Percentiles rank a stretch among this genome's conserved stretches.
Evolutionary conservation across 1,284 basidiomycete genomes (phyloP).

Genomic region (Ceratobasidium sp.): DNA sequence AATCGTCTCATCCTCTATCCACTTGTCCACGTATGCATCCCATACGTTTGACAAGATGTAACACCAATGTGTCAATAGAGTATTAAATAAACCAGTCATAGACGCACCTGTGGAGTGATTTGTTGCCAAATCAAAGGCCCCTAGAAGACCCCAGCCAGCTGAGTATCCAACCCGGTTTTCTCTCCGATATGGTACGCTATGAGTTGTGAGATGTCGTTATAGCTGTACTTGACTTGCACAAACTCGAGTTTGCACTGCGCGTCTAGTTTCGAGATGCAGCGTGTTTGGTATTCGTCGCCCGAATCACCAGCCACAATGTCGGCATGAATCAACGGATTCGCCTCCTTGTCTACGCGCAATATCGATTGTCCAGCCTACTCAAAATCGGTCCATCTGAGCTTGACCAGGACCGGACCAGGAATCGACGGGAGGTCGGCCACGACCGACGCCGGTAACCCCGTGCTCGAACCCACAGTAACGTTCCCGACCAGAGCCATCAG

Average conservation of each 20-base stretch:
- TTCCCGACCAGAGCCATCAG: constrained; percentile 24
- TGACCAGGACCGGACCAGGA: constrained; percentile 17
- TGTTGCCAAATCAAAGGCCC: constrained; percentile 34
- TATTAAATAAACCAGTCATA: background rate
- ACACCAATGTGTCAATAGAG: background rate
- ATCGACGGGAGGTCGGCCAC: background rate
- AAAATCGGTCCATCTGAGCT: constrained; percentile 34
- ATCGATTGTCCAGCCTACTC: background rate
- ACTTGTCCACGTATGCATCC: constrained; percentile 3
- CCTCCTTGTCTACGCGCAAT: background rate
- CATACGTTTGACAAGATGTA: constrained; percentile 8
- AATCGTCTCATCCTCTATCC: background rate
- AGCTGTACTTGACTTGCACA: constrained; percentile 27
- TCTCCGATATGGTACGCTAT: constrained; percentile 7
- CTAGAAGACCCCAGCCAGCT: constrained; percentile 19
- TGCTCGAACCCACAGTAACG: constrained; percentile 19
- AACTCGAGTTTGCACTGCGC: constrained; percentile 32
- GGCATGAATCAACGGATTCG: background rate
- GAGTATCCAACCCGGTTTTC: background rate
- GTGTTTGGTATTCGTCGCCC: constrained; percentile 2
- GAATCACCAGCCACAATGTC: background rate
- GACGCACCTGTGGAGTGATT: constrained; percentile 7
- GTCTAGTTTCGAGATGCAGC: background rate
- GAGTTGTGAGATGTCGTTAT: constrained; percentile 7
- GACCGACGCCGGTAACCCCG: constrained; percentile 6